A percentile compares a stretch with the other conserved stretches of the same genome.
Conservation (phyloP, 345 rosid genomes). For the Hibiscus syriacus region DNA sequence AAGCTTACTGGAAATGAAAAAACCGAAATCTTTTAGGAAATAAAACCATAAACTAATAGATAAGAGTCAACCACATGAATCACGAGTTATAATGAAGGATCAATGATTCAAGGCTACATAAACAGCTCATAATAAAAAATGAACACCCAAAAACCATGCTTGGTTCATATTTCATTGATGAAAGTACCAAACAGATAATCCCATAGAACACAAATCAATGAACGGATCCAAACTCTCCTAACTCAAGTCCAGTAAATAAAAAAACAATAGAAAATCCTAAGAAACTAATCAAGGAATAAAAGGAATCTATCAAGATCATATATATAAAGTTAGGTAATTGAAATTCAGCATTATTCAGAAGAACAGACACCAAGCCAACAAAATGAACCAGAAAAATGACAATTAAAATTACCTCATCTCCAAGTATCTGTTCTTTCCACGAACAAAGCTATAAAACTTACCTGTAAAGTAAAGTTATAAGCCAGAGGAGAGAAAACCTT, state of each 20-base stretch:
- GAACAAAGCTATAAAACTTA: neutral
- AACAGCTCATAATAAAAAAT: neutral
- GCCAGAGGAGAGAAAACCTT: conserved; percentile 3
- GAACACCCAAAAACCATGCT: neutral
- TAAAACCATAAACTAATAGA: neutral
- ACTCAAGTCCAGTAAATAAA: neutral
- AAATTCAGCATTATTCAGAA: neutral
- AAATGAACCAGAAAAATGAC: neutral
- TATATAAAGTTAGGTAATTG: neutral
- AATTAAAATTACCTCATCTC: conserved; percentile 26
- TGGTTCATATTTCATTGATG: neutral
- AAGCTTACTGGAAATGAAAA: conserved; percentile 60
- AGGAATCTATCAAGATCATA: neutral
- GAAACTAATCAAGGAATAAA: neutral
- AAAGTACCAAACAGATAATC: neutral
- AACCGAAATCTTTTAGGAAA: neutral
- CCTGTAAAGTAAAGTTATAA: conserved; percentile 6
- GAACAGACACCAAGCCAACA: neutral
- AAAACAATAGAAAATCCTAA: neutral
- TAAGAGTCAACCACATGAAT: neutral
- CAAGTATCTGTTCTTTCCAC: neutral
- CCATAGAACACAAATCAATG: neutral
- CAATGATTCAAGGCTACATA: neutral
- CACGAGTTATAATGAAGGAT: neutral
- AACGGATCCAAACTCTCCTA: neutral